Conservation (phyloP, 257 asterid genomes). For the Nicotiana benthamiana region DNA sequence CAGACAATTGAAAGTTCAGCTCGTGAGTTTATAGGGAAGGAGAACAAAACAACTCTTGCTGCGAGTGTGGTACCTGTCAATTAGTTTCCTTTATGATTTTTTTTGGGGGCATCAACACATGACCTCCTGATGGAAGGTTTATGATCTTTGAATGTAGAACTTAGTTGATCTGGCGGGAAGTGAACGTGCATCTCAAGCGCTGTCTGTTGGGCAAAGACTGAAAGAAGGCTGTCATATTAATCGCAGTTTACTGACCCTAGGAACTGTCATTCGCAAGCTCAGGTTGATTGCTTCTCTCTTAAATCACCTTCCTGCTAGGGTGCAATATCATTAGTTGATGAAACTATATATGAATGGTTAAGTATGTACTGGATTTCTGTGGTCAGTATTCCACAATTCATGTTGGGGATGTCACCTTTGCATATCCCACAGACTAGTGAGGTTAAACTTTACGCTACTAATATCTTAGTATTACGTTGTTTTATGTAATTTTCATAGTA, state of each 20-base stretch:
- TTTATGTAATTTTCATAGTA: too few species aligned
- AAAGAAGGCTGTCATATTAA: constrained; percentile 99
- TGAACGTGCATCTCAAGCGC: constrained; percentile 96
- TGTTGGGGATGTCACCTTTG: too few species aligned
- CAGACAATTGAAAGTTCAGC: constrained; percentile 99
- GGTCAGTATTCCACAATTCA: too few species aligned
- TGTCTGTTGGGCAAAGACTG: constrained; percentile 91
- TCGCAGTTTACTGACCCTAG: constrained; percentile 89
- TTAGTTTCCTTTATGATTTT: constrained; percentile 14
- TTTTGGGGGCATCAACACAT: constrained; percentile 6
- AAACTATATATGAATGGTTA: neutral
- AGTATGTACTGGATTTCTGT: neutral
- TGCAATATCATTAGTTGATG: neutral
- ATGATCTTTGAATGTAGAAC: constrained; percentile 51
- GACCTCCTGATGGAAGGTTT: constrained; percentile 6
- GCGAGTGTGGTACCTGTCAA: constrained; percentile 82
- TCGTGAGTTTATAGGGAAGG: constrained; percentile 89
- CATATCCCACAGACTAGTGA: too few species aligned
- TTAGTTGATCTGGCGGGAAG: constrained; percentile 99
- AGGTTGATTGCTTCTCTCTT: constrained; percentile 34
- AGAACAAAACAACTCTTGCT: constrained; percentile 91
- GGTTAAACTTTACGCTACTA: too few species aligned
- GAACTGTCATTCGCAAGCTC: constrained; percentile 93
- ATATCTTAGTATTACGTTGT: too few species aligned
- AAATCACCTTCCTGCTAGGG: neutral